phyloP scores from a whole-genome alignment of 2,329 filamentous ascomycete genomes.

The Venturia asperata region DNA sequence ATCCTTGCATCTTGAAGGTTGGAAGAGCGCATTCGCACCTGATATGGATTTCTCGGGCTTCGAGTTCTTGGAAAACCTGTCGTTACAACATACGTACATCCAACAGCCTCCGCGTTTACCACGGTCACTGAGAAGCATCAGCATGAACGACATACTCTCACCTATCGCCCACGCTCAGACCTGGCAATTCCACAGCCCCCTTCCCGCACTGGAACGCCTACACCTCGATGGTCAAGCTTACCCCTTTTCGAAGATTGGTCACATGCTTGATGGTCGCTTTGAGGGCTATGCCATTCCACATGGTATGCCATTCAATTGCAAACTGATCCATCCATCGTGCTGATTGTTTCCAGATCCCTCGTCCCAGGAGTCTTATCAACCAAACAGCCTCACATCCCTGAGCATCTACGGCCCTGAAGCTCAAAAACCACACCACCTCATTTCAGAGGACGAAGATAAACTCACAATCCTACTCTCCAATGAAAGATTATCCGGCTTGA shows the following conservation, averaged over 20 bases:
- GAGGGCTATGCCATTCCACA: conserved; percentile 21
- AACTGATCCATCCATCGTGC: background rate
- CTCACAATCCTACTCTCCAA: background rate
- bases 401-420: conserved; percentile 20
- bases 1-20: conserved; percentile 2
- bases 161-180: background rate
- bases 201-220: conserved; percentile 2
- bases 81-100: conserved; percentile 7
- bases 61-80: background rate
- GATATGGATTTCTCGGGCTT: background rate
- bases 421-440: conserved; percentile 7
- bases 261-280: conserved; percentile 8
- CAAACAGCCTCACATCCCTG: conserved; percentile 21
- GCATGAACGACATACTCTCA: conserved; percentile 2
- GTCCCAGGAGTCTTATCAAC: background rate
- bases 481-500: background rate
- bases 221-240: conserved; percentile 1
- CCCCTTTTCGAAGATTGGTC: background rate
- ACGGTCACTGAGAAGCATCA: background rate
- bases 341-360: background rate
- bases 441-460: background rate
- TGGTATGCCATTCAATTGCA: conserved; percentile 13
- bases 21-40: conserved; percentile 12
- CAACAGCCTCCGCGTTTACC: background rate
- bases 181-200: background rate